A percentile compares a stretch with the other conserved stretches of the same genome.
Conservation (phyloP, 768 basidiomycete species). For the Hypholoma fasciculare region DNA sequence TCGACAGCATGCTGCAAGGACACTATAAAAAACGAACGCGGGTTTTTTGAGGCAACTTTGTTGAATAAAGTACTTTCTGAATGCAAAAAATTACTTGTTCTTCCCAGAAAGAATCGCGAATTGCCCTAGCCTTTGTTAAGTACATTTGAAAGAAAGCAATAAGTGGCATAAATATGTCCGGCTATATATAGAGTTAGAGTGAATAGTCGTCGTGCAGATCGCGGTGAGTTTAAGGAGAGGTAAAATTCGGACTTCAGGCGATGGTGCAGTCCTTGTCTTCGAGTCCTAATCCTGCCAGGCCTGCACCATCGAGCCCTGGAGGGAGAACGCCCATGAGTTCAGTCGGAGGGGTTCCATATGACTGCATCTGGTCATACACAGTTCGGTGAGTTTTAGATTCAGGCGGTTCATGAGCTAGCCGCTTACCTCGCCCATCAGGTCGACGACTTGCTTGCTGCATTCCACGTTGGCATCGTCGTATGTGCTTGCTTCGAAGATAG, state of each 20-base stretch:
- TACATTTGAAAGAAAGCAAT: no score
- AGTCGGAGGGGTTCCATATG: slow-evolving; percentile 71
- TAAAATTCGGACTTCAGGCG: slow-evolving; percentile 15
- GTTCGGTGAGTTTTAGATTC: not conserved
- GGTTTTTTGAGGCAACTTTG: no score
- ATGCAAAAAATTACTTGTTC: no score
- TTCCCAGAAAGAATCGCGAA: no score
- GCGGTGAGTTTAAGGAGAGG: not conserved
- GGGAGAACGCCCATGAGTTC: slow-evolving; percentile 87
- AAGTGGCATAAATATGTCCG: no score
- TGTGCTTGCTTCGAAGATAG: slow-evolving; percentile 59
- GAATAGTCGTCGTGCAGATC: no score
- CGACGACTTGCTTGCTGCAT: slow-evolving; percentile 49
- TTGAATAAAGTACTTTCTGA: no score
- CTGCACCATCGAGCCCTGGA: slow-evolving; percentile 43
- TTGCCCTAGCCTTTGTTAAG: no score
- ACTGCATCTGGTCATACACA: slow-evolving; percentile 61
- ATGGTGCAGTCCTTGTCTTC: slow-evolving; percentile 28
- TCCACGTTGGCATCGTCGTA: slow-evolving; percentile 58
- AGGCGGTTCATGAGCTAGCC: not conserved
- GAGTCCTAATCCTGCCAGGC: slow-evolving; percentile 8
- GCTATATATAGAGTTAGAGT: no score
- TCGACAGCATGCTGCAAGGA: no score
- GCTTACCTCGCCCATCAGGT: slow-evolving; percentile 75
- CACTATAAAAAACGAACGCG: no score